phyloP scores from a whole-genome alignment of 202 grass and related monocot species.

The Eragrostis tef region DNA sequence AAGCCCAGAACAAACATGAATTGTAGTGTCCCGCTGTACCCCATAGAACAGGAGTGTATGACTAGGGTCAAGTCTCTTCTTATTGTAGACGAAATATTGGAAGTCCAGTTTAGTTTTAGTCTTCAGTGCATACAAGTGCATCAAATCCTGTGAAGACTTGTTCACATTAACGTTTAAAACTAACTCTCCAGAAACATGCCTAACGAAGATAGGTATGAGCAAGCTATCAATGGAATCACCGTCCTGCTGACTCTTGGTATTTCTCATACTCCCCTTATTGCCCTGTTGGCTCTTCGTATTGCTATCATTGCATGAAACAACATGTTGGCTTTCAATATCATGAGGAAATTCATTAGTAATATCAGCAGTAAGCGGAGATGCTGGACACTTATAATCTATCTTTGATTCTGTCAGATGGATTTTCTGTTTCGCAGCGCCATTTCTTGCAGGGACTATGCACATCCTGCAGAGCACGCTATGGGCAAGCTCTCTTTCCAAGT shows the following conservation, averaged over 20 bases:
- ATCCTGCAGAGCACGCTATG: too few relatives aligned
- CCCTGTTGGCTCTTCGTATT: constrained; percentile 38
- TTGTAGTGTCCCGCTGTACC: background rate
- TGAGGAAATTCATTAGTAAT: background rate
- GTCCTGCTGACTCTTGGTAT: constrained; percentile 34
- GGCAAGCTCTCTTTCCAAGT: too few relatives aligned
- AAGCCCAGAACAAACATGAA: background rate
- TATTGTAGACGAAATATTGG: background rate
- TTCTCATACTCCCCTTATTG: constrained; percentile 25
- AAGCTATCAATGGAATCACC: constrained; percentile 39
- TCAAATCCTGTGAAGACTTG: background rate
- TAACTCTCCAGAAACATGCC: background rate
- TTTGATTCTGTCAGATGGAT: constrained; percentile 39
- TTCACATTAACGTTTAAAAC: background rate
- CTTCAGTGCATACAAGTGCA: background rate
- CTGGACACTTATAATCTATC: constrained; percentile 38
- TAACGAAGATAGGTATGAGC: background rate
- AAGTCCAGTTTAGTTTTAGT: background rate
- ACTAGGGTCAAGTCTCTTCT: background rate
- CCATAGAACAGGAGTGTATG: background rate
- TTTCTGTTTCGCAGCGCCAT: constrained; percentile 33
- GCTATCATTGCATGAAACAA: constrained; percentile 38
- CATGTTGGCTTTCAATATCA: constrained; percentile 25
- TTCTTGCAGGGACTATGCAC: too few relatives aligned
- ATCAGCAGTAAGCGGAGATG: constrained; percentile 26